Conservation (phyloP, 1,139 yeast genomes). For the Kurtzmaniella natalensis region DNA sequence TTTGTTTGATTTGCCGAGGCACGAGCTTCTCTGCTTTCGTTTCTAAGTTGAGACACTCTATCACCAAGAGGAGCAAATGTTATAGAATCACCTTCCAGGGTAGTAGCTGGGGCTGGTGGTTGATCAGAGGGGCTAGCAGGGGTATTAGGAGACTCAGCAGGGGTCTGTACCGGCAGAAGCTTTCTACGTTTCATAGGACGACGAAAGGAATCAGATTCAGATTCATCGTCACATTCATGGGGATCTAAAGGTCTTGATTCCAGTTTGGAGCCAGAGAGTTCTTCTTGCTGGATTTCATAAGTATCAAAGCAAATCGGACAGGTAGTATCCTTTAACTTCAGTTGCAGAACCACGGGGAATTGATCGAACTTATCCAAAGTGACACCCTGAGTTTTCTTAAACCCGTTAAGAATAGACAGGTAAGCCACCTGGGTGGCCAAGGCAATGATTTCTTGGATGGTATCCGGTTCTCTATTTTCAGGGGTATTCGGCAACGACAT, state of each 20-base stretch:
- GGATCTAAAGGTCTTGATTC: too few relatives aligned
- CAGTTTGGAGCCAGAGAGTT: not conserved
- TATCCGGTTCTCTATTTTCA: constrained; percentile 49
- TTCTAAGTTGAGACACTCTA: not conserved
- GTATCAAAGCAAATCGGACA: constrained; percentile 73
- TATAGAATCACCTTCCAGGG: too few relatives aligned
- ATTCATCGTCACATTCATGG: not conserved
- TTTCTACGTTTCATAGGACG: constrained; percentile 3
- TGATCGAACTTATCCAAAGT: constrained; percentile 48
- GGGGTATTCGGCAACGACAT: constrained; percentile 64
- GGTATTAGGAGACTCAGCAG: not conserved
- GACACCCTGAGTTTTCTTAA: constrained; percentile 44
- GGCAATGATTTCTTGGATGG: constrained; percentile 53
- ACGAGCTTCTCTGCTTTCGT: constrained; percentile 4
- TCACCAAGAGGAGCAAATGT: not conserved
- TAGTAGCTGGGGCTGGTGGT: too few relatives aligned
- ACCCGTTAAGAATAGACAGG: constrained; percentile 49
- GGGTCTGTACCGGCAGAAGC: not conserved
- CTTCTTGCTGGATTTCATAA: constrained; percentile 17
- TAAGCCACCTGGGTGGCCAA: constrained; percentile 70
- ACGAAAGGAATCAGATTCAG: not conserved
- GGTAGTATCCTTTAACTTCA: constrained; percentile 26
- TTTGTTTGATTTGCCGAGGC: constrained; percentile 3
- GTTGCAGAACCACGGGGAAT: constrained; percentile 32
- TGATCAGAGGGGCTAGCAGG: not conserved